Evolutionary conservation across 495 filamentous ascomycete genomes (phyloP).

Genomic region (Pyrenula aspistea): DNA sequence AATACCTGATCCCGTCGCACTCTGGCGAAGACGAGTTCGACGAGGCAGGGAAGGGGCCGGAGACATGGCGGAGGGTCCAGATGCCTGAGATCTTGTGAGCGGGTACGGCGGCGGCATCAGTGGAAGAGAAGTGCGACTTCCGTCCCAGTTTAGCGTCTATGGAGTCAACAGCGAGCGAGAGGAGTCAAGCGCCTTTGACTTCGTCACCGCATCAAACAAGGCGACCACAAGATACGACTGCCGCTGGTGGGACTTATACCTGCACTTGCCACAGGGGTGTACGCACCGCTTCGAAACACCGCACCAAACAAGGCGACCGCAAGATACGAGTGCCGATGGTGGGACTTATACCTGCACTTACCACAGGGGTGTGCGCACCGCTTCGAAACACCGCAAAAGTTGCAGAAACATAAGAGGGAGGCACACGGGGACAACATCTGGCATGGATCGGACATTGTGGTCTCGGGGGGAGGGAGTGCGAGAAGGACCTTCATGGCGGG

Average conservation of each 20-base stretch:
- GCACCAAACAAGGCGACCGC: constrained; percentile 33
- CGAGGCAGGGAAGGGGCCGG: no score
- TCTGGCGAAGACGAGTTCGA: no score
- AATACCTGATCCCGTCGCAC: no score
- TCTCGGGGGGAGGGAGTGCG: no score
- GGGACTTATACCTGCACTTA: constrained; percentile 95
- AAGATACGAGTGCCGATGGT: constrained; percentile 55
- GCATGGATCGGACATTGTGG: no score
- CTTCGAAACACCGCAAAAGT: constrained; percentile 73
- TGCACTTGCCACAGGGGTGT: constrained; percentile 93
- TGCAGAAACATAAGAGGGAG: constrained; percentile 94
- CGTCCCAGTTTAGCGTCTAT: constrained; percentile 48
- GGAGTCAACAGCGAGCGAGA: constrained; percentile 52
- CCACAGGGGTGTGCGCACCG: constrained; percentile 76
- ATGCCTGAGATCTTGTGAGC: no score
- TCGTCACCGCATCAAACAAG: constrained; percentile 16
- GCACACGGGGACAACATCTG: no score
- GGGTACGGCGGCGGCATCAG: no score
- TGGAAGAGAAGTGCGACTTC: no score
- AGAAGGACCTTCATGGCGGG: no score
- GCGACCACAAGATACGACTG: constrained; percentile 49
- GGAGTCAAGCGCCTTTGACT: constrained; percentile 15
- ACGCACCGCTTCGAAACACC: no score
- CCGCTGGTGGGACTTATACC: constrained; percentile 82
- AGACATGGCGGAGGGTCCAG: no score